Evolutionary conservation across 2,329 filamentous ascomycete species (phyloP).

Genomic region (Ciborinia camelliae): DNA sequence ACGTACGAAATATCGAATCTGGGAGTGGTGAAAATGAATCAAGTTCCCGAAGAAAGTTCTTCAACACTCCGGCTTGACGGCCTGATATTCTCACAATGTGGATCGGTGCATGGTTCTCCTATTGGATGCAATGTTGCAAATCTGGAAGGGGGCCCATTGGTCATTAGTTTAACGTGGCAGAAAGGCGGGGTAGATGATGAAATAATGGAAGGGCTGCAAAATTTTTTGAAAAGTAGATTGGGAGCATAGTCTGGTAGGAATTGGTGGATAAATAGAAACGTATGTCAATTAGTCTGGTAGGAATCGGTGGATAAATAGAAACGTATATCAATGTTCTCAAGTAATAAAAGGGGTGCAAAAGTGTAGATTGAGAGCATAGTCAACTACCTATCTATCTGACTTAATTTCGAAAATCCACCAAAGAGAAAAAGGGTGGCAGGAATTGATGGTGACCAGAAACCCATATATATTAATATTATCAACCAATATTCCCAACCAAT

Average conservation of each 20-base stretch:
- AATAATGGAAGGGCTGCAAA: conserved; percentile 19
- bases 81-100: conserved; percentile 28
- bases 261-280: too few relatives aligned
- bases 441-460: neutral
- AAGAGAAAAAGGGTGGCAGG: neutral
- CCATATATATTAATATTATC: too few relatives aligned
- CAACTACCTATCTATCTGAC: too few relatives aligned
- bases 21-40: conserved; percentile 23
- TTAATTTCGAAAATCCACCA: too few relatives aligned
- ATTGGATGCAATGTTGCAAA: conserved; percentile 25
- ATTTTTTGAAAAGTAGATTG: neutral
- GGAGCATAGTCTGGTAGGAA: neutral
- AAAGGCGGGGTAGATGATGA: conserved; percentile 25
- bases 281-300: neutral
- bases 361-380: too few relatives aligned
- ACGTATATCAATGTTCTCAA: neutral
- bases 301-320: too few relatives aligned
- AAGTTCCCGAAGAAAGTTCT: neutral
- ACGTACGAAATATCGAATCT: conserved; percentile 32
- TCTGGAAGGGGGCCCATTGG: conserved; percentile 24
- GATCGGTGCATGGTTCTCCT: conserved; percentile 23
- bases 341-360: too few relatives aligned
- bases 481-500: neutral
- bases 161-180: conserved; percentile 28
- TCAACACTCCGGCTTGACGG: conserved; percentile 25